Percentiles rank a stretch among this genome's conserved stretches.
Conservation (phyloP, 345 rosid species). For the Laguncularia racemosa region DNA sequence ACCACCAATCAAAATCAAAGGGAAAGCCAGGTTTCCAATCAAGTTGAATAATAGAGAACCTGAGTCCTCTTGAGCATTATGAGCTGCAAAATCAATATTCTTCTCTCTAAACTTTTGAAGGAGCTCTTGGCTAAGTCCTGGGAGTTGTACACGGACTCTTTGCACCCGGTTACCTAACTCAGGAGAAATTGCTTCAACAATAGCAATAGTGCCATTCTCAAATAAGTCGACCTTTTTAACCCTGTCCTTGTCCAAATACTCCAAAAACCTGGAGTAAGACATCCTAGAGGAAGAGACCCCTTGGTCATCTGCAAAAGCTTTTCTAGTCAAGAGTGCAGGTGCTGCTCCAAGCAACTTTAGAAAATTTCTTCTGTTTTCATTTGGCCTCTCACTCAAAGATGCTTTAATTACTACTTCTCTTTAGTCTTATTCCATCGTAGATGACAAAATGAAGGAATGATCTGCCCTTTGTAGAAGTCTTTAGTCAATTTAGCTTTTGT, state of each 20-base stretch:
- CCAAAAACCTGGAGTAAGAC: conserved; percentile 96
- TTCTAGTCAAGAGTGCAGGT: conserved; percentile 56
- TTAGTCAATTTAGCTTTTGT: conserved; percentile 30
- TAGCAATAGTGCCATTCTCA: conserved; percentile 96
- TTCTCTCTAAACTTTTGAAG: conserved; percentile 93
- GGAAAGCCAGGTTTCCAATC: conserved; percentile 92
- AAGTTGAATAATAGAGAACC: conserved; percentile 78
- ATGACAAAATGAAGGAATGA: conserved; percentile 26
- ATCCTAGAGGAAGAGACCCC: conserved; percentile 92
- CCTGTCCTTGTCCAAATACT: conserved; percentile 88
- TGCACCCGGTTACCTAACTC: conserved; percentile 93
- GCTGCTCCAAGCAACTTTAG: conserved; percentile 69
- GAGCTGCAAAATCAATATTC: conserved; percentile 95
- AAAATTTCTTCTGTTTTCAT: conserved; percentile 64
- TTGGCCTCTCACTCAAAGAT: conserved; percentile 38
- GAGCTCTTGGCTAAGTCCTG: conserved; percentile 93
- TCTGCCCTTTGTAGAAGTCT: conserved; percentile 27
- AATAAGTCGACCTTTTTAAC: conserved; percentile 85
- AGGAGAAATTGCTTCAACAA: conserved; percentile 95
- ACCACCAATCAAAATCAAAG: conserved; percentile 87
- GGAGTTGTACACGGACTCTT: conserved; percentile 93
- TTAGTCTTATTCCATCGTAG: conserved; percentile 21
- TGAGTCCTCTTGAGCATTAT: conserved; percentile 96
- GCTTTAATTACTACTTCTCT: conserved; percentile 40
- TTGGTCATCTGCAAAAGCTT: conserved; percentile 86